phyloP scores from a whole-genome alignment of 1,139 yeast species.

The Nakaseomyces sp. region DNA sequence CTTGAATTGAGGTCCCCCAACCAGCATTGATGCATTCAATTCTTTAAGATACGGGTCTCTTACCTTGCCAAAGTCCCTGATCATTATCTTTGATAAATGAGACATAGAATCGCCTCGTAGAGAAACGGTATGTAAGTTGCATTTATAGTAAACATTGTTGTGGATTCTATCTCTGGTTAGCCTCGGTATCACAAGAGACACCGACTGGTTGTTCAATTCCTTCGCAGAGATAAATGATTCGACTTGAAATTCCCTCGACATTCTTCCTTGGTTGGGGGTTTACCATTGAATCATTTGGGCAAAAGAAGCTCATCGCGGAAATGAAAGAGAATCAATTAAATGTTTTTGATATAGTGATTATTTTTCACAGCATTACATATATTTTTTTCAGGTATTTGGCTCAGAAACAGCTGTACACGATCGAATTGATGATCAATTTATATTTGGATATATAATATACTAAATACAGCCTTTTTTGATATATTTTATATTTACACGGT shows the following conservation, averaged over 20 bases:
- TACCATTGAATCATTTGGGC: too few species aligned
- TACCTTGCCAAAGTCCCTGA: conserved; percentile 25
- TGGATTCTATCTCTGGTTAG: conserved; percentile 27
- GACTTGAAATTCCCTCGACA: conserved; percentile 27
- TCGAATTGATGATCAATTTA: not conserved
- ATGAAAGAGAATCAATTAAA: too few species aligned
- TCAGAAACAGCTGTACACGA: not conserved
- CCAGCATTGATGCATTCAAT: conserved; percentile 14
- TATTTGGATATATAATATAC: conserved; percentile 1
- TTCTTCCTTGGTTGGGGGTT: conserved; percentile 5
- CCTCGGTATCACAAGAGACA: conserved; percentile 30
- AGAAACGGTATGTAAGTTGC: conserved; percentile 20
- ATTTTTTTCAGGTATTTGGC: not conserved
- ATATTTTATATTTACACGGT: conserved; percentile 3
- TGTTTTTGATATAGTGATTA: too few species aligned
- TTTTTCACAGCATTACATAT: too few species aligned
- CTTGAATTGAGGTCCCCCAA: conserved; percentile 30
- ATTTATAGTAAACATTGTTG: conserved; percentile 26
- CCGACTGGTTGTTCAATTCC: conserved; percentile 29
- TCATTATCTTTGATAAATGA: conserved; percentile 16
- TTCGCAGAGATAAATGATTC: conserved; percentile 26
- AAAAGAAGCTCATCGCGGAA: not conserved
- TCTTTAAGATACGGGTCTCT: conserved; percentile 10
- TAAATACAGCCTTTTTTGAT: not conserved
- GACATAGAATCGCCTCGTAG: conserved; percentile 26